Conservation (phyloP, 495 filamentous ascomycete genomes). For the Margaritispora aquatica region DNA sequence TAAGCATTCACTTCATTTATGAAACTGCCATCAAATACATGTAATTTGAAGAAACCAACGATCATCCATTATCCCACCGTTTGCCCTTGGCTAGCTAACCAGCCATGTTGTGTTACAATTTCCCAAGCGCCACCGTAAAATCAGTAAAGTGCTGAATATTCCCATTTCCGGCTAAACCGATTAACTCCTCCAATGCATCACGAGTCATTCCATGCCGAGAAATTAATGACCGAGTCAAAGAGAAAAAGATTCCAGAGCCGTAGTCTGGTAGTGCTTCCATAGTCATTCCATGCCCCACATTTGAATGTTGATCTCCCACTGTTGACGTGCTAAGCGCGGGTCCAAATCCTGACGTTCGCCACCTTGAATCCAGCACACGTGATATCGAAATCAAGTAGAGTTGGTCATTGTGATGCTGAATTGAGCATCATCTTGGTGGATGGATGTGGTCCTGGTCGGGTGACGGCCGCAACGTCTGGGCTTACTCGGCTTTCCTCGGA, state of each 20-base stretch:
- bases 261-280: neutral
- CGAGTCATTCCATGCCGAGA: neutral
- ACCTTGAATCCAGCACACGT: neutral
- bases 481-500: conserved; percentile 41
- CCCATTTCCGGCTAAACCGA: no score
- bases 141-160: no score
- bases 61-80: no score
- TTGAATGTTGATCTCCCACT: neutral
- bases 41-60: no score
- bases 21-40: no score
- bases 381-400: neutral
- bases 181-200: neutral
- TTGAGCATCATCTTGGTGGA: conserved; percentile 18
- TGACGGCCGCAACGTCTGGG: conserved; percentile 43
- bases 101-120: no score
- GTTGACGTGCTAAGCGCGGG: neutral
- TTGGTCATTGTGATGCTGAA: neutral
- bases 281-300: neutral
- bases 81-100: no score
- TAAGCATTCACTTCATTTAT: no score
- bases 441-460: conserved; percentile 18
- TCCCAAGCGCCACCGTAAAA: no score
- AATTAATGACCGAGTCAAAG: neutral
- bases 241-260: no score
- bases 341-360: neutral